These are phyloP conservation scores for Lentithecium fluviatile DNA, from an alignment of 495 filamentous ascomycete genomes.

Conservation along the genomic window DNA sequence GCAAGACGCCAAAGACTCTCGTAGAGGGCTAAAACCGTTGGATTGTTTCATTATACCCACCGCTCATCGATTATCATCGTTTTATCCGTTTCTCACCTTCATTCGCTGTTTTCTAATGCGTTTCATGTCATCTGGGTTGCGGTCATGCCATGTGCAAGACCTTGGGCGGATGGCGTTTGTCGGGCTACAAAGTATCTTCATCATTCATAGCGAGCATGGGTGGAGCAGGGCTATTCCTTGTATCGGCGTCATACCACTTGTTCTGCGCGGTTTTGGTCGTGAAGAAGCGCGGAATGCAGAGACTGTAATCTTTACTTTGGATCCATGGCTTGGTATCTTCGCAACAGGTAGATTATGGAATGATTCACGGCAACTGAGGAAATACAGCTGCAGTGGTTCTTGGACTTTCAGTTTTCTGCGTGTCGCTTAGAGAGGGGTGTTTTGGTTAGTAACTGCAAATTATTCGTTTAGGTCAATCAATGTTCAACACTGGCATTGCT, in stretches of 20 bases:
- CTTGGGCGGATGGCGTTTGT: slow-evolving; percentile 27
- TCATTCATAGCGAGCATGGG: slow-evolving; percentile 38
- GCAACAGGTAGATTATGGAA: slow-evolving; percentile 25
- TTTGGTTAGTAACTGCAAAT: no score
- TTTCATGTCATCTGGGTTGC: slow-evolving; percentile 3
- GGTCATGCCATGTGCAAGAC: slow-evolving; percentile 19
- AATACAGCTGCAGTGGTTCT: slow-evolving; percentile 2
- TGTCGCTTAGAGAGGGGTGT: no score
- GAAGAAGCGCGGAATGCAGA: slow-evolving; percentile 9
- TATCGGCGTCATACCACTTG: slow-evolving; percentile 28
- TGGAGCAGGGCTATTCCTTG: slow-evolving; percentile 31
- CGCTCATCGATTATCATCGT: slow-evolving; percentile 5
- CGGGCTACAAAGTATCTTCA: slow-evolving; percentile 16
- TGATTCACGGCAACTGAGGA: background rate
- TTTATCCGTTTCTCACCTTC: slow-evolving; percentile 14
- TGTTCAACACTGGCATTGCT: no score
- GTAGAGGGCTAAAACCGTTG: slow-evolving; percentile 51
- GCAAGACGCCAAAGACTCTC: slow-evolving; percentile 55
- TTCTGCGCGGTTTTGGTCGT: slow-evolving; percentile 2
- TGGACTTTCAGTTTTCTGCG: no score
- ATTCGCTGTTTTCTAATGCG: slow-evolving; percentile 21
- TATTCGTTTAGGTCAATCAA: no score
- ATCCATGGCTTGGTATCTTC: slow-evolving; percentile 16
- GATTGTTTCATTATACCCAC: slow-evolving; percentile 14
- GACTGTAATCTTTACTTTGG: slow-evolving; percentile 28